Percentiles rank a stretch among this genome's conserved stretches.
Evolutionary conservation across 371 early-diverging fungal species (phyloP).

Genomic region (Circinella minor): DNA sequence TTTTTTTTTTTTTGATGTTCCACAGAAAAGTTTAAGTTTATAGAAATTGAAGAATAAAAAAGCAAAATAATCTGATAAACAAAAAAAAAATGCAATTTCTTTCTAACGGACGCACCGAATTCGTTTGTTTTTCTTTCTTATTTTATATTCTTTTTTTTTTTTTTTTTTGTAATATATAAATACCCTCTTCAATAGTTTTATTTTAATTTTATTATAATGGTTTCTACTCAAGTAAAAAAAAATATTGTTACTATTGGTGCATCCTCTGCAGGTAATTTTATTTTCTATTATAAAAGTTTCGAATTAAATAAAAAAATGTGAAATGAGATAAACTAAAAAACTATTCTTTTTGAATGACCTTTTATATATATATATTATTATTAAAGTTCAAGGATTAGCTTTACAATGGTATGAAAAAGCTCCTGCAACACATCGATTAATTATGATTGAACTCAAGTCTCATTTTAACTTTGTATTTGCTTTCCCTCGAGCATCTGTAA

Average conservation of each 20-base stretch:
- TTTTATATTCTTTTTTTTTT: background rate
- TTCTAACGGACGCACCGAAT: no score
- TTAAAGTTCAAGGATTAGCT: background rate
- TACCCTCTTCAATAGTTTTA: background rate
- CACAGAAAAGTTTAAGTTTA: no score
- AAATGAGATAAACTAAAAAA: no score
- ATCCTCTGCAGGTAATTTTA: constrained; percentile 11
- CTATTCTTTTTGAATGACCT: no score
- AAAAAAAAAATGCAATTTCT: background rate
- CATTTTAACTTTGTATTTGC: constrained; percentile 70
- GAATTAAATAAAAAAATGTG: no score
- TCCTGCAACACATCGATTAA: constrained; percentile 38
- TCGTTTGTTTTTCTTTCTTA: background rate
- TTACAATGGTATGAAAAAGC: constrained; percentile 13
- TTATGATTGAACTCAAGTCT: constrained; percentile 62
- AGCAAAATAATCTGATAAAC: background rate
- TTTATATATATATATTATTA: no score
- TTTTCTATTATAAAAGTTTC: background rate
- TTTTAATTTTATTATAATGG: constrained; percentile 8
- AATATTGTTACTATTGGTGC: constrained; percentile 18
- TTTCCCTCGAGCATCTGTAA: constrained; percentile 65
- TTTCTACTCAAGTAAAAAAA: constrained; percentile 10
- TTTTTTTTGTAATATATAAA: background rate
- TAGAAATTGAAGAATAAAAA: background rate
- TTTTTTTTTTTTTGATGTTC: no score